Base-by-base conservation (phyloP, 2,329 filamentous ascomycete species). In the Apiospora arundinis region DNA sequence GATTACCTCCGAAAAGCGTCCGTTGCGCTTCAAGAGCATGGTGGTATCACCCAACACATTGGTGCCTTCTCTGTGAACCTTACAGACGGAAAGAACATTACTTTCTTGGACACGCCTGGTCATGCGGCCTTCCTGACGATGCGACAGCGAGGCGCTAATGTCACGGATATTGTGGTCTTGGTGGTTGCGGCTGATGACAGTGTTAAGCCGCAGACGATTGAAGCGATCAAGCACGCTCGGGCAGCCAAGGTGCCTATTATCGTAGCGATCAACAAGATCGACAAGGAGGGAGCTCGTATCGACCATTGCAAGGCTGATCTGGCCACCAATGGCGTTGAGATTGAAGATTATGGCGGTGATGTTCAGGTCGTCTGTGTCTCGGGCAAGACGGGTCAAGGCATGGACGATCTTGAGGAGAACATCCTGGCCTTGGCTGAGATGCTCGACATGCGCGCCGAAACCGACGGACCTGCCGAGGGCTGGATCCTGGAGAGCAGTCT, bases 41-140 rank as follows among this genome's bases (percentile, higher is more conserved):
- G 96, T 74, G 96, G 96, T 46, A 99, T 99, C 79, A 99, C 96
- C 0, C 96, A 99, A 81, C 96, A 99, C 79, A 99, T 99, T 75
- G 97, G 96, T 81, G 96, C 96, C 21, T 99, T 99, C 84, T 95
- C 95, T 8, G 96, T 99, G 1, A 90, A 90, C 23, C 91, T 99
- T 86, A 92, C 93, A 5, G 91, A 91, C 6, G 95, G 95, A 60
- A 97, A 95, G 81, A 90, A 91, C 48, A 97, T 99, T 75, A 99
- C 97, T 0, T 99, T 99, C 85, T 87, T 99, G 40, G 96, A 99
- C 79, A 99, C 96, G 0, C 96, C 96, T 1, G 96, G 96, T 1
- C 96, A 99, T 83, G 94, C 95, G 40, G 97, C 96, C 0, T 99
- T 99, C 82, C 84, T 98, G 75, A 93, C 92, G 49, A 99, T 99